A percentile compares a stretch with the other conserved stretches of the same genome.
These are phyloP conservation scores for Xerocomus amazonicus DNA, from an alignment of 1,284 basidiomycete species.

Conservation along the genomic window DNA sequence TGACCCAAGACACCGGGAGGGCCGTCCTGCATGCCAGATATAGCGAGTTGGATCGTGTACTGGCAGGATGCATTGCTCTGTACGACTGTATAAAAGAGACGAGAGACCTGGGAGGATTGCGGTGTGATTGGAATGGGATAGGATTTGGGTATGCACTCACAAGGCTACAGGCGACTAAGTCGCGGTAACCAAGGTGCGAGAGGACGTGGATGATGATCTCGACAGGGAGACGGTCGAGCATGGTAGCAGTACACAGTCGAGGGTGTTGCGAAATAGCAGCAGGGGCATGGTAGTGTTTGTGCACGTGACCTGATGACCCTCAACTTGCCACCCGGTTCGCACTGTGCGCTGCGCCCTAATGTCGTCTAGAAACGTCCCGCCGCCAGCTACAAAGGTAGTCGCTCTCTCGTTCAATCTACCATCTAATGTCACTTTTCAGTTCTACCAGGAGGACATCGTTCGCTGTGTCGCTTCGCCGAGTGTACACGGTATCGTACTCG, in stretches of 20 bases:
- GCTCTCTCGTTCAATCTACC: background rate
- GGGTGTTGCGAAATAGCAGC: background rate
- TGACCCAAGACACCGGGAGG: conserved; percentile 27
- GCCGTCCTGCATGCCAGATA: conserved; percentile 47
- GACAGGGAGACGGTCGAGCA: conserved; percentile 28
- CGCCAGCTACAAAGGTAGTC: conserved; percentile 26
- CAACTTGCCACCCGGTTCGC: background rate
- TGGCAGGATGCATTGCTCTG: conserved; percentile 39
- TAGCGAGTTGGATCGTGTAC: conserved; percentile 52
- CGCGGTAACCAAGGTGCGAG: conserved; percentile 31
- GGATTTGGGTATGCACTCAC: conserved; percentile 12
- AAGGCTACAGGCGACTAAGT: conserved; percentile 38
- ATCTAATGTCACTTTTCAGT: conserved; percentile 37
- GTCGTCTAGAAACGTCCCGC: conserved; percentile 14
- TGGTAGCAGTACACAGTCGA: background rate
- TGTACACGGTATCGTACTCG: conserved; percentile 29
- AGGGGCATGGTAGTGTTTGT: too few relatives aligned
- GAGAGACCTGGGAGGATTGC: conserved; percentile 41
- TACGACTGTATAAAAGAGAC: conserved; percentile 38
- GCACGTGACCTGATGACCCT: conserved; percentile 21
- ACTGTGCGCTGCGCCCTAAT: conserved; percentile 15
- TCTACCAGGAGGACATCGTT: conserved; percentile 77
- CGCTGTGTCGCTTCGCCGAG: conserved; percentile 44
- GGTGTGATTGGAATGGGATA: background rate
- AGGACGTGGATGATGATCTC: conserved; percentile 38